phyloP scores from a whole-genome alignment of 768 basidiomycete species.

The Xerocomellus intermedius region DNA sequence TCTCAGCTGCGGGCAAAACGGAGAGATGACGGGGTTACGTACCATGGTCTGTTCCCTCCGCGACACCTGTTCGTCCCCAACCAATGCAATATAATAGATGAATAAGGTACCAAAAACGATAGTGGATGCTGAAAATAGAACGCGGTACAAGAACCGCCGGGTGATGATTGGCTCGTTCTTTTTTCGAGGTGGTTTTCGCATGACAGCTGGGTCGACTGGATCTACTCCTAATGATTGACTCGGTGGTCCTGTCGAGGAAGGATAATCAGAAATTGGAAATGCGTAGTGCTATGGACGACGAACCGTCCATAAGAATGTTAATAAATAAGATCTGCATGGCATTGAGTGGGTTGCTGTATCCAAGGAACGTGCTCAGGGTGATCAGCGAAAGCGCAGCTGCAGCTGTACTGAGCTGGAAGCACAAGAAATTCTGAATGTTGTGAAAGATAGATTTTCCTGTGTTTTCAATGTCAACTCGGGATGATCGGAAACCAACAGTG shows the following conservation, averaged over 20 bases:
- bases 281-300: conserved; percentile 15
- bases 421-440: conserved; percentile 97
- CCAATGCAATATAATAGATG: conserved; percentile 76
- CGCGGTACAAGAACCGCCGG: conserved; percentile 65
- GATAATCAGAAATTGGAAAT: not conserved
- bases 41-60: conserved; percentile 96
- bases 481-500: not conserved
- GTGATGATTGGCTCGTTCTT: conserved; percentile 92
- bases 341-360: conserved; percentile 89
- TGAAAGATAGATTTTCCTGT: conserved; percentile 96
- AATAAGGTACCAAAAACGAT: conserved; percentile 89
- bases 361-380: conserved; percentile 88
- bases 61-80: conserved; percentile 77
- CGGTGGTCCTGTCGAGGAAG: conserved; percentile 65
- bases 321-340: conserved; percentile 99
- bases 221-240: conserved; percentile 96
- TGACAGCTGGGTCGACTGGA: conserved; percentile 90
- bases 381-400: conserved; percentile 94
- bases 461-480: not conserved
- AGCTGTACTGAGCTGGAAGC: conserved; percentile 97
- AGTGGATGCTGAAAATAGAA: conserved; percentile 90
- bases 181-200: conserved; percentile 88
- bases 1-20: not conserved
- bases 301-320: conserved; percentile 98
- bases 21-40: conserved; percentile 26